Evolutionary conservation across 805 yeast genomes (phyloP).

Genomic region (Metschnikowia reukaufii): DNA sequence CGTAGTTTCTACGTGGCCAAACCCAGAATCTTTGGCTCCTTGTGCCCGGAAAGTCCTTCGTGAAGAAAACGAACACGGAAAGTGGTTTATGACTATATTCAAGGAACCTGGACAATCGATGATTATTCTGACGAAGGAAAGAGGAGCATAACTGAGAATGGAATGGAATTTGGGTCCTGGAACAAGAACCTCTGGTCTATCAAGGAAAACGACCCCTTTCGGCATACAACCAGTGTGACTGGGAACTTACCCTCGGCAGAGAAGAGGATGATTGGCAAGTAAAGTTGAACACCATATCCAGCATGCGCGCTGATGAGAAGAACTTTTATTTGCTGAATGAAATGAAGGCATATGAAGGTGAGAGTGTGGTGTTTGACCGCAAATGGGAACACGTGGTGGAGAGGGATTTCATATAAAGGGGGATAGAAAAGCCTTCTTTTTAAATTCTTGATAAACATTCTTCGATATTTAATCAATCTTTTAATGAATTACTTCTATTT

Average conservation of each 20-base stretch:
- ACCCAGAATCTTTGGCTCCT: constrained; percentile 3
- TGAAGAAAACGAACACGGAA: constrained; percentile 1
- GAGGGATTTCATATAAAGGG: constrained; percentile 1
- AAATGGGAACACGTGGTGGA: constrained; percentile 5
- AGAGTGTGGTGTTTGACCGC: constrained; percentile 1
- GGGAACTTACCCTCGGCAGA: constrained; percentile 9
- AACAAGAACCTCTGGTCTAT: constrained; percentile 5
- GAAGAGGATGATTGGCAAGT: constrained; percentile 7
- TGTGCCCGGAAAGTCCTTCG: constrained; percentile 6
- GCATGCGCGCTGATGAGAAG: constrained; percentile 8
- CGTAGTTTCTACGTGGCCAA: constrained; percentile 1
- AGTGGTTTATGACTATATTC: constrained; percentile 4
- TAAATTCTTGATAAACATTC: no score
- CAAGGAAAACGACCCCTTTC: constrained; percentile 7
- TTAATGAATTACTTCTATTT: no score
- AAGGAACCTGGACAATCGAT: constrained; percentile 7
- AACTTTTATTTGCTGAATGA: constrained; percentile 3
- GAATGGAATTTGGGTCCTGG: constrained; percentile 8
- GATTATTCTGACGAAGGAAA: constrained; percentile 9
- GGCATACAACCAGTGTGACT: constrained; percentile 7
- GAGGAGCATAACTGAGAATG: background rate
- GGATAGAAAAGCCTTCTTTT: no score
- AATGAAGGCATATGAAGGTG: constrained; percentile 5
- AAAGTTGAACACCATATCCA: background rate
- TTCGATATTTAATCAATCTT: no score